Conservation (phyloP, 257 asterid species). For the Fraxinus excelsior region DNA sequence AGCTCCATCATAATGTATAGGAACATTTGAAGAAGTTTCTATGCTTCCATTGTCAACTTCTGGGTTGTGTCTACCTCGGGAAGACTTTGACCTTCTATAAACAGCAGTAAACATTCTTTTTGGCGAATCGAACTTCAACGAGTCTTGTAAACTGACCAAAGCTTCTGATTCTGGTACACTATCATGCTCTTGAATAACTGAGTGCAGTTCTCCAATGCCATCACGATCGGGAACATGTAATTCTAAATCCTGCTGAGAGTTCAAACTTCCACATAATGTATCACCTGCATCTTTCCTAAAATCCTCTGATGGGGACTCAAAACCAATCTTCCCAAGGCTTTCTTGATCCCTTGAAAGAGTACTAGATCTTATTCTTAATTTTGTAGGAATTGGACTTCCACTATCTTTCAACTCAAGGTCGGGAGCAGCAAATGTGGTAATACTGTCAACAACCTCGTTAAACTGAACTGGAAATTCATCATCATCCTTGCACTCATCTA, state of each 20-base stretch:
- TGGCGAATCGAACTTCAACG: conserved; percentile 53
- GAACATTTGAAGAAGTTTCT: conserved; percentile 63
- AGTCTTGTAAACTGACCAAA: conserved; percentile 43
- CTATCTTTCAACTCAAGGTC: conserved; percentile 41
- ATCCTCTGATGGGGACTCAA: conserved; percentile 40
- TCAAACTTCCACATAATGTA: conserved; percentile 30
- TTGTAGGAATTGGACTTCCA: conserved; percentile 47
- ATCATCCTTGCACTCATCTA: conserved; percentile 28
- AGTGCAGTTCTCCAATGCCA: conserved; percentile 31
- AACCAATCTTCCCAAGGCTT: conserved; percentile 34
- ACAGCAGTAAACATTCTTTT: conserved; percentile 76
- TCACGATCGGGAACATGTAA: conserved; percentile 33
- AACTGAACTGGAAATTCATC: conserved; percentile 36
- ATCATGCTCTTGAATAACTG: conserved; percentile 36
- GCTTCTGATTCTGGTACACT: conserved; percentile 39
- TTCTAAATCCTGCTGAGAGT: conserved; percentile 32
- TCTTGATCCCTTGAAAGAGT: conserved; percentile 44
- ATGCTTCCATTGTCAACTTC: conserved; percentile 46
- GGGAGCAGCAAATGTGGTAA: conserved; percentile 32
- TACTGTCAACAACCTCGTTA: conserved; percentile 39
- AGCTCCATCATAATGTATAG: conserved; percentile 40
- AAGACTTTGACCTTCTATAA: conserved; percentile 73
- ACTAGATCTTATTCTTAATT: conserved; percentile 66
- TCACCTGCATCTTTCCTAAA: conserved; percentile 30
- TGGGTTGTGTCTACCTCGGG: conserved; percentile 51